Evolutionary conservation across 805 yeast species (phyloP).

Genomic region (Kuraishia cidri): DNA sequence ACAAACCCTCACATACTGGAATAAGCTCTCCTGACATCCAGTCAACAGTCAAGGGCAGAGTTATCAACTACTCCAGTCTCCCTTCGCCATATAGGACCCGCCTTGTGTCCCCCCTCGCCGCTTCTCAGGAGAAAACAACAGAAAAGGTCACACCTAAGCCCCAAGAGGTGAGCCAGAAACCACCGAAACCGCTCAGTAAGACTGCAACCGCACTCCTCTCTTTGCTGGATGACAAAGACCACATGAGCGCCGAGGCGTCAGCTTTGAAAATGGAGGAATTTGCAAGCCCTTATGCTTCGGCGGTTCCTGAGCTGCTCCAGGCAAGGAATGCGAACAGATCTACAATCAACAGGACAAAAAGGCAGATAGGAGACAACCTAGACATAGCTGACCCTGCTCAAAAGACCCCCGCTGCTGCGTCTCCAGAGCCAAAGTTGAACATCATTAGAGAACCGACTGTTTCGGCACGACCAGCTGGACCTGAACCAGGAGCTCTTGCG

Average conservation of each 20-base stretch:
- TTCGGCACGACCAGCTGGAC: no score
- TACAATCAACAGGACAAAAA: no score
- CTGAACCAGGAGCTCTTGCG: no score
- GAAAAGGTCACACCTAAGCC: neutral
- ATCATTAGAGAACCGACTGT: no score
- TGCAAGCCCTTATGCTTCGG: conserved; percentile 1
- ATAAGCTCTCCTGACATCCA: neutral
- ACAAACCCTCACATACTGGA: neutral
- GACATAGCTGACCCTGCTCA: no score
- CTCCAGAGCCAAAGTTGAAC: no score
- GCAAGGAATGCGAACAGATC: no score
- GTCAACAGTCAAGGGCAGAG: conserved; percentile 16
- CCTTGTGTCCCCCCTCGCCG: conserved; percentile 16
- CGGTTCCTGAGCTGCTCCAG: no score
- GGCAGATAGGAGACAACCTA: no score
- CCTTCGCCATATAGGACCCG: conserved; percentile 17
- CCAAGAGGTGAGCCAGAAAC: conserved; percentile 1
- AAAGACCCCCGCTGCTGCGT: no score
- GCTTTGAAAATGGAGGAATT: neutral
- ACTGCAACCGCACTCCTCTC: conserved; percentile 15
- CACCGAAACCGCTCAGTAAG: conserved; percentile 10
- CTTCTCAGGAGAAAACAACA: conserved; percentile 1
- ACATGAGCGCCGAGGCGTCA: neutral
- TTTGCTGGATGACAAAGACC: conserved; percentile 8
- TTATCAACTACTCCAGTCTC: conserved; percentile 15